Evolutionary conservation across 148 eudicot species (phyloP).

Genomic region (Rhododendron mucronatum): DNA sequence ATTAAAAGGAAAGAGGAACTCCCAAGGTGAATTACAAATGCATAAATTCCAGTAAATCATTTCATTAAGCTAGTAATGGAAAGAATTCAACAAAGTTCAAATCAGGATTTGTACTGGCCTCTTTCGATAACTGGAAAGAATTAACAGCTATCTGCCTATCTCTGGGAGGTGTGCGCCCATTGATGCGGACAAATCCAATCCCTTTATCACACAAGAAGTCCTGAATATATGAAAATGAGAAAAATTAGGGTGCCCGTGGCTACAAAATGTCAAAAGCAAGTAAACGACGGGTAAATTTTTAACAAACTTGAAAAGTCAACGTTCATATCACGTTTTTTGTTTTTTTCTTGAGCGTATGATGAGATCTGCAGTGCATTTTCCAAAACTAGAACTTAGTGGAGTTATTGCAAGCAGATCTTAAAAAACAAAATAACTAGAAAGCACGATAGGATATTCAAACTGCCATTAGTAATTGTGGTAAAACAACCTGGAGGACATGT

Average conservation of each 20-base stretch:
- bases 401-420: background rate
- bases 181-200: constrained; percentile 78
- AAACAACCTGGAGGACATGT: background rate
- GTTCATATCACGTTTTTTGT: too few species aligned
- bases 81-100: background rate
- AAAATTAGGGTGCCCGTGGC: background rate
- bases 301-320: background rate
- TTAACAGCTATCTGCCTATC: constrained; percentile 76
- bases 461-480: background rate
- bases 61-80: background rate
- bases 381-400: background rate
- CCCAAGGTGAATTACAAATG: background rate
- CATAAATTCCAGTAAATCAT: background rate
- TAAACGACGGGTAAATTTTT: background rate
- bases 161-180: constrained; percentile 48
- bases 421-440: background rate
- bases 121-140: constrained; percentile 65
- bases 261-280: constrained; percentile 10
- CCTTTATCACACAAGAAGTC: constrained; percentile 68
- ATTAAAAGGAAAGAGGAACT: background rate
- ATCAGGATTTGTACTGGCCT: constrained; percentile 38
- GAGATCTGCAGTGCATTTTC: background rate
- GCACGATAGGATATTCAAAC: background rate
- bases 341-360: background rate
- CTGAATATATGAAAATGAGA: constrained; percentile 27